These are phyloP conservation scores for Leptographium procerum DNA, from an alignment of 2,329 filamentous ascomycete species.

Conservation along the genomic window DNA sequence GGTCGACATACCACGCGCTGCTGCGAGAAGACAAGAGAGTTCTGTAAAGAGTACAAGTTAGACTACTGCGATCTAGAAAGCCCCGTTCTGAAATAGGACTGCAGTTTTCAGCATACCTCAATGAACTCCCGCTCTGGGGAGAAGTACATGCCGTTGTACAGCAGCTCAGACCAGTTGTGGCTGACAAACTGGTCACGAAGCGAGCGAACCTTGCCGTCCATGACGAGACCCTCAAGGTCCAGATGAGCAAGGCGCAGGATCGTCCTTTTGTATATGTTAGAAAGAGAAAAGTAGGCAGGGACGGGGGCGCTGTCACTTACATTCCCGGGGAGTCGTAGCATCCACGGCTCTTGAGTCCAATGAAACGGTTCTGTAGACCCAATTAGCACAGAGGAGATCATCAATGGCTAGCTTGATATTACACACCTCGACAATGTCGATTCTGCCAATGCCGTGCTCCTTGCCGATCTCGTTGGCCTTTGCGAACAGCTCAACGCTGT, in stretches of 20 bases:
- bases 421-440: conserved; percentile 63
- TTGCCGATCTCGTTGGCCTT: conserved; percentile 60
- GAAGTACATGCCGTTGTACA: conserved; percentile 38
- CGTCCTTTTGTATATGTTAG: conserved; percentile 9
- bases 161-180: conserved; percentile 34
- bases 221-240: conserved; percentile 36
- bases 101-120: conserved; percentile 23
- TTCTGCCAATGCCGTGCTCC: conserved; percentile 63
- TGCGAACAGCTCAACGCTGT: conserved; percentile 61
- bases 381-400: not conserved
- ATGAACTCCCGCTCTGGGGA: conserved; percentile 43
- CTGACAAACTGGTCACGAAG: conserved; percentile 48
- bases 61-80: not conserved
- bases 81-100: not conserved
- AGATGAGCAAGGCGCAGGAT: conserved; percentile 27
- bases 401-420: not conserved
- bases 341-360: conserved; percentile 68
- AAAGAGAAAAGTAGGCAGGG: not conserved
- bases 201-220: conserved; percentile 47
- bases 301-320: conserved; percentile 1
- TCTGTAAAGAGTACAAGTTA: conserved; percentile 17
- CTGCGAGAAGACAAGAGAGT: conserved; percentile 49
- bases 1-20: conserved; percentile 29
- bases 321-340: conserved; percentile 64
- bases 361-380: conserved; percentile 41